Evolutionary conservation across 805 yeast species (phyloP).

Genomic region (Candida awuae): DNA sequence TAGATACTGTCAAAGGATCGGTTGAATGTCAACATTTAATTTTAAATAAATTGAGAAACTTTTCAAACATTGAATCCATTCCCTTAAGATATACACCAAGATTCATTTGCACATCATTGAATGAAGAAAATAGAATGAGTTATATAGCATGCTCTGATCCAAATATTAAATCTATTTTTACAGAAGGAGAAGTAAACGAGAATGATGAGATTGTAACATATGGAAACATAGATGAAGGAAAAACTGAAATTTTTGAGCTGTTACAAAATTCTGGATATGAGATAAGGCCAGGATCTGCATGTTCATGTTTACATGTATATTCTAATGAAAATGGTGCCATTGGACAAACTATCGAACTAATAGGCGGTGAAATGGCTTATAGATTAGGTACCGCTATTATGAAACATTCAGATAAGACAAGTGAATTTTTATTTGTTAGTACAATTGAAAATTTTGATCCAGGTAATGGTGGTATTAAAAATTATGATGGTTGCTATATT

Average conservation of each 20-base stretch:
- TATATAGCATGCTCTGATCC: conserved; percentile 43
- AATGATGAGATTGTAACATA: conserved; percentile 18
- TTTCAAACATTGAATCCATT: conserved; percentile 30
- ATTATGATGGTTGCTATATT: conserved; percentile 24
- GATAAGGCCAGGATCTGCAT: conserved; percentile 31
- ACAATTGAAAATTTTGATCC: conserved; percentile 30
- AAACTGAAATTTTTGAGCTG: conserved; percentile 26
- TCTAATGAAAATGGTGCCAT: conserved; percentile 30
- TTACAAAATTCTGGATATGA: conserved; percentile 41
- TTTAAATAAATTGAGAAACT: conserved; percentile 12
- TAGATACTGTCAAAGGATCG: conserved; percentile 27
- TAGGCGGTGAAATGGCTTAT: conserved; percentile 34
- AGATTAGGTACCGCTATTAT: conserved; percentile 29
- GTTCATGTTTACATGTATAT: conserved; percentile 47
- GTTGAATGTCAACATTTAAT: background rate
- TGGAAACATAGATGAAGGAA: conserved; percentile 21
- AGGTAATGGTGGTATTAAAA: background rate
- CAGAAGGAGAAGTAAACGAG: conserved; percentile 11
- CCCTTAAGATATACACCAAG: conserved; percentile 47
- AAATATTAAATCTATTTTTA: conserved; percentile 29
- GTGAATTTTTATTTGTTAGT: conserved; percentile 40
- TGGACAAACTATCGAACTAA: conserved; percentile 38
- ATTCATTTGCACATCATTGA: conserved; percentile 28
- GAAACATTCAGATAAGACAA: conserved; percentile 26
- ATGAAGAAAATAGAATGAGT: conserved; percentile 16